Evolutionary conservation across 1,284 basidiomycete genomes (phyloP).

Genomic region (Rhodotorula sp.): DNA sequence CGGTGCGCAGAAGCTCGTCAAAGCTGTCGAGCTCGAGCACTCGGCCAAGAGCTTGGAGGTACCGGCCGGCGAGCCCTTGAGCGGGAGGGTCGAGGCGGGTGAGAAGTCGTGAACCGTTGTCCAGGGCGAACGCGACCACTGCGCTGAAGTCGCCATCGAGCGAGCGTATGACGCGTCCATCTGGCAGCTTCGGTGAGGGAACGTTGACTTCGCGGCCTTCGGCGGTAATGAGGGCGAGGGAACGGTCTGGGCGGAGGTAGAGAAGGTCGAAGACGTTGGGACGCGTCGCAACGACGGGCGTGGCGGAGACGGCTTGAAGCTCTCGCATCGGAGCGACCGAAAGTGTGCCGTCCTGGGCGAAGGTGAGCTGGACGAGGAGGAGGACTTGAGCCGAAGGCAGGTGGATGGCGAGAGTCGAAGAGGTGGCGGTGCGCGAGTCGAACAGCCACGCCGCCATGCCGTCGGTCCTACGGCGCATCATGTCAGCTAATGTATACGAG

Average conservation of each 20-base stretch:
- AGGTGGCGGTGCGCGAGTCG: conserved; percentile 1
- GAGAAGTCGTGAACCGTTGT: not conserved
- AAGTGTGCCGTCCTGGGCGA: not conserved
- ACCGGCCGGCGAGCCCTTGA: conserved; percentile 30
- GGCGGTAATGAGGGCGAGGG: not conserved
- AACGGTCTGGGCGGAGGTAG: not conserved
- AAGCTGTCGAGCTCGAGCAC: conserved; percentile 55
- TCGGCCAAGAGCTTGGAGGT: conserved; percentile 10
- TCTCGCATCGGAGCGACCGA: conserved; percentile 48
- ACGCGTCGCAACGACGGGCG: not conserved
- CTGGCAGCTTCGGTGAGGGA: not conserved
- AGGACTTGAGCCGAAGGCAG: conserved; percentile 13
- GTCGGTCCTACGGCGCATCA: conserved; percentile 8
- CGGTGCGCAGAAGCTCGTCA: conserved; percentile 47
- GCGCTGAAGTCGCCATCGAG: not conserved
- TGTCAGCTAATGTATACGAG: not conserved
- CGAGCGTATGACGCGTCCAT: not conserved
- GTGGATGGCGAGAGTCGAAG: conserved; percentile 22
- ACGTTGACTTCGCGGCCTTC: not conserved
- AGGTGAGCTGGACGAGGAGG: conserved; percentile 11
- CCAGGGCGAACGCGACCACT: not conserved
- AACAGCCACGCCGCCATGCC: conserved; percentile 11
- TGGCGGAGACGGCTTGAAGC: conserved; percentile 48
- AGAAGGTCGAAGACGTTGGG: conserved; percentile 1
- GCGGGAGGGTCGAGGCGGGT: not conserved